These are phyloP conservation scores for Dalbergia oliveri DNA, from an alignment of 306 rosid species.

Conservation along the genomic window DNA sequence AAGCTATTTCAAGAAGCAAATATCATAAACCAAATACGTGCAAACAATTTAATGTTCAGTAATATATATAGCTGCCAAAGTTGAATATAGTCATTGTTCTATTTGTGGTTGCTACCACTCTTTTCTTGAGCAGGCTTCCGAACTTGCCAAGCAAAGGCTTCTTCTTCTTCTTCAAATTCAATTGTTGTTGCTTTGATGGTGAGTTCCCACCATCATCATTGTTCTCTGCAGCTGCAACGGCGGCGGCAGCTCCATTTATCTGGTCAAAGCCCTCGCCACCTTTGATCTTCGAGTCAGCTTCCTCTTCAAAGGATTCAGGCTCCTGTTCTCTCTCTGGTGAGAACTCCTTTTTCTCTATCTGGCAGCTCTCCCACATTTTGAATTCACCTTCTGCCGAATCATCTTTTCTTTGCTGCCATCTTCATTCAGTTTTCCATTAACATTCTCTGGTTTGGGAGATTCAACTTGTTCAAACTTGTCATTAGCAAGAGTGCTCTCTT, in stretches of 20 bases:
- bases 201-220: slow-evolving; percentile 61
- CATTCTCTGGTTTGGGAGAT: slow-evolving; percentile 49
- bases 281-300: slow-evolving; percentile 71
- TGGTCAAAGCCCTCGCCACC: slow-evolving; percentile 60
- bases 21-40: slow-evolving; percentile 64
- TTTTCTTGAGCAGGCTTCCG: slow-evolving; percentile 96
- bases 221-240: slow-evolving; percentile 41
- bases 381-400: slow-evolving; percentile 63
- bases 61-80: slow-evolving; percentile 55
- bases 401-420: slow-evolving; percentile 61
- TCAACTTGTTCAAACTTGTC: slow-evolving; percentile 59
- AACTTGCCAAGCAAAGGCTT: slow-evolving; percentile 88
- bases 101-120: slow-evolving; percentile 75
- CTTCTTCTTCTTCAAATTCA: slow-evolving; percentile 71
- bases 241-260: slow-evolving; percentile 63
- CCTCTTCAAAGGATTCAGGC: slow-evolving; percentile 76
- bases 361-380: slow-evolving; percentile 96
- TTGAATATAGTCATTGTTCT: slow-evolving; percentile 47
- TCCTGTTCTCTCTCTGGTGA: slow-evolving; percentile 80
- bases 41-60: slow-evolving; percentile 59
- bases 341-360: slow-evolving; percentile 94
- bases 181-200: slow-evolving; percentile 74
- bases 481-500: slow-evolving; percentile 52
- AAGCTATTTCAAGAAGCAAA: slow-evolving; percentile 68
- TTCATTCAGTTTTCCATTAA: slow-evolving; percentile 64